Base-by-base conservation (phyloP, 352 stramenopile genomes). In the Globisporangium okanoganense region DNA sequence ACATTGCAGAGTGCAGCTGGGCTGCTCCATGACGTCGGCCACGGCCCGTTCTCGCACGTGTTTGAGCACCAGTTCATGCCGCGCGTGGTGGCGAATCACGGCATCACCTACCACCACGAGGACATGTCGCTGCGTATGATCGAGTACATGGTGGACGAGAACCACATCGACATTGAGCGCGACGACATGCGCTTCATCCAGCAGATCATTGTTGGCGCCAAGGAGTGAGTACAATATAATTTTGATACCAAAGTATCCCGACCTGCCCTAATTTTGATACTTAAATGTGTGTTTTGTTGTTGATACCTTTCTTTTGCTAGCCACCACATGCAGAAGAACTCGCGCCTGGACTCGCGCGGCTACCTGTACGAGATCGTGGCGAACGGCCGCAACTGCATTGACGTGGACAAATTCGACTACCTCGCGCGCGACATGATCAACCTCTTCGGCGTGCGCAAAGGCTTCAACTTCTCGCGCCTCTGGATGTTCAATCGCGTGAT, bases 21-120 rank as follows among this genome's bases (percentile, higher is more conserved):
- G 13, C 58, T 97, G 36, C 75, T 90, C 47, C 89, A 97, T 48
- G 87, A 97, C 57, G 65, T 97, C 27, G 92, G 96, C 3, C 97
- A 99, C 69, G 97, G 97, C 1, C 94, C 96, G 2, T 99, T 97
- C 71, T 97, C 82, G 22, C 97, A 99, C 69, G 76, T 98, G 5
- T 99, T 97, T 70, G 96, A 99, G 70, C 76, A 85, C 48, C 75
- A 90, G 54, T 97, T 98, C 63, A 92, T 97, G 70, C 76, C 73
- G 20, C 70, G 66, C n/a, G 76, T 88, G 24, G 60, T 69, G 14
- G 66, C 76, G 40, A 65, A 64, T 7, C 57, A 66, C 35, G 62
- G 61, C 56, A 29, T 59, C 14, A 51, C 47, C 13, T 97, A 93
- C 67, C 70, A 78, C 51, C 88, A 97, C 66, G 88, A 96, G 62